These are phyloP conservation scores for Ricinus communis DNA, from an alignment of 345 rosid genomes.

Conservation along the genomic window DNA sequence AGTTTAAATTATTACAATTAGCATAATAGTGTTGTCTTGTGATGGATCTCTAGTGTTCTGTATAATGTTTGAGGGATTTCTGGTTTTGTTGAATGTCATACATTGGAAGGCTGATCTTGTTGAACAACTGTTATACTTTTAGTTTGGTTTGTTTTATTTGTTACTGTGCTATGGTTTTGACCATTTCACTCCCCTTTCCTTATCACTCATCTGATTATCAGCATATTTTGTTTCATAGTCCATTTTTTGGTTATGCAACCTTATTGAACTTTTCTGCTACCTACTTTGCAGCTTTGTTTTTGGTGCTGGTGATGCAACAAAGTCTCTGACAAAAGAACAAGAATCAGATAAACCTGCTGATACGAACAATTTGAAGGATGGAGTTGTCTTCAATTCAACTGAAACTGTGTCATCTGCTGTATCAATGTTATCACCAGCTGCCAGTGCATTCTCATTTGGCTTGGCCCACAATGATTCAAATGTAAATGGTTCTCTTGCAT, in stretches of 20 bases:
- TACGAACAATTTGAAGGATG: constrained; percentile 33
- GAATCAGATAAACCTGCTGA: constrained; percentile 41
- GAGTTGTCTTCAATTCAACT: constrained; percentile 18
- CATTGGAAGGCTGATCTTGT: background rate
- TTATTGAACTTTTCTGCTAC: constrained; percentile 5
- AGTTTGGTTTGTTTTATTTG: background rate
- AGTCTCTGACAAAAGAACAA: constrained; percentile 30
- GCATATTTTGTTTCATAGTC: background rate
- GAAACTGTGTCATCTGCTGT: constrained; percentile 36
- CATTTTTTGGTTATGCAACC: background rate
- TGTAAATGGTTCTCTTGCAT: constrained; percentile 43
- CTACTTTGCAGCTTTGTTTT: constrained; percentile 47
- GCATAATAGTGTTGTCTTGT: too few species aligned
- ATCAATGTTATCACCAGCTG: constrained; percentile 37
- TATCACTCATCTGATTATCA: background rate
- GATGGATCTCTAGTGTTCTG: too few species aligned
- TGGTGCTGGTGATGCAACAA: constrained; percentile 35
- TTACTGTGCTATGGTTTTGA: background rate
- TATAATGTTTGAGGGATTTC: too few species aligned
- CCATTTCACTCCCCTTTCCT: background rate
- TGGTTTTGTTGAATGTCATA: background rate
- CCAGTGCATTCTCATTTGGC: constrained; percentile 46
- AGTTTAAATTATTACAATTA: too few species aligned
- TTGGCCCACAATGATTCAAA: constrained; percentile 28
- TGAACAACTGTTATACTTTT: background rate